Conservation (phyloP, 768 basidiomycete species). For the Steccherinum ochraceum region DNA sequence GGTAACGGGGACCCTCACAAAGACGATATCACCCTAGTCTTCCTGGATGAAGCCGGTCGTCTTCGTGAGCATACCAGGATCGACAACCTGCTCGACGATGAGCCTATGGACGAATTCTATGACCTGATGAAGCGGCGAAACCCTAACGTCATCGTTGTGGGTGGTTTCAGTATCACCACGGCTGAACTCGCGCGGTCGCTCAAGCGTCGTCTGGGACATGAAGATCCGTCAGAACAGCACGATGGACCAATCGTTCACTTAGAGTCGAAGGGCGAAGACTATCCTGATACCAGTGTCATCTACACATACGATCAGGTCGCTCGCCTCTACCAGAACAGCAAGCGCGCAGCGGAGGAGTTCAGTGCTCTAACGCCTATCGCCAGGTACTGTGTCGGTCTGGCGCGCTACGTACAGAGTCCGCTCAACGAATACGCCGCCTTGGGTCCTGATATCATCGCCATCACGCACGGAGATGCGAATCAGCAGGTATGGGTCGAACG, state of each 20-base stretch:
- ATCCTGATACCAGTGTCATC: constrained; percentile 38
- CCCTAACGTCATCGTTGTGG: constrained; percentile 85
- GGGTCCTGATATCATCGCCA: constrained; percentile 75
- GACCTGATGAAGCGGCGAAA: constrained; percentile 78
- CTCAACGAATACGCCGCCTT: constrained; percentile 91
- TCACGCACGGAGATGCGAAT: constrained; percentile 80
- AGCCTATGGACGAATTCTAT: constrained; percentile 65
- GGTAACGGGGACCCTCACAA: constrained; percentile 92
- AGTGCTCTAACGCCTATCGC: constrained; percentile 68
- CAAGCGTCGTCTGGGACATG: constrained; percentile 45
- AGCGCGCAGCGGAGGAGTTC: constrained; percentile 80
- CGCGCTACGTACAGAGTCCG: constrained; percentile 89
- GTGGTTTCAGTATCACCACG: constrained; percentile 84
- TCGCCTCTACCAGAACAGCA: constrained; percentile 87
- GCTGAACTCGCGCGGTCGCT: constrained; percentile 59
- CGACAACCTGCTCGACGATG: constrained; percentile 75
- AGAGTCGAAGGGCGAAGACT: constrained; percentile 10
- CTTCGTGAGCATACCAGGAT: constrained; percentile 86
- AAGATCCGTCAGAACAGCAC: not conserved
- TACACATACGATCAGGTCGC: constrained; percentile 91
- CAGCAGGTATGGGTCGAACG: constrained; percentile 85
- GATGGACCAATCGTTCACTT: not conserved
- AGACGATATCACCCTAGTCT: constrained; percentile 82
- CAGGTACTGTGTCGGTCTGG: constrained; percentile 91
- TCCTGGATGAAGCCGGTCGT: constrained; percentile 83